These are phyloP conservation scores for Wallacemonas rigidus DNA, from an alignment of 208 protist genomes.

Conservation along the genomic window DNA sequence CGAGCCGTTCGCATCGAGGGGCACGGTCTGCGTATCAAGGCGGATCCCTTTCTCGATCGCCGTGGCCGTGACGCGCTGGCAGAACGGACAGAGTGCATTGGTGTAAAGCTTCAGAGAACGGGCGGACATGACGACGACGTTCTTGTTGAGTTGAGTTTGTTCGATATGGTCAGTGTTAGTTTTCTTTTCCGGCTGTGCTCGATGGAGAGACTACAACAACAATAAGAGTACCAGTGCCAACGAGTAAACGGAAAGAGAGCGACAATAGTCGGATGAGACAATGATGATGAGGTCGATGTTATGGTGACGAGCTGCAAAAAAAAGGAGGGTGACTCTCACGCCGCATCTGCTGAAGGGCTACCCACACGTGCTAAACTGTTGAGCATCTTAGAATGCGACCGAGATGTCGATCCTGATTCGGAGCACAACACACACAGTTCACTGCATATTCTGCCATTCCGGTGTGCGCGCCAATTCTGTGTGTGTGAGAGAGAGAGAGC, in stretches of 20 bases:
- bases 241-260: not conserved
- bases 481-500: not conserved
- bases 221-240: not conserved
- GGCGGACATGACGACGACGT: not conserved
- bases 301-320: too few relatives aligned
- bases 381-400: too few relatives aligned
- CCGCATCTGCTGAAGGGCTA: too few relatives aligned
- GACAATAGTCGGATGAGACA: not conserved
- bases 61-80: slow-evolving; percentile 11
- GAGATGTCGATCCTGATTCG: too few relatives aligned
- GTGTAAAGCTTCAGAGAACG: slow-evolving; percentile 19
- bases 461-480: too few relatives aligned
- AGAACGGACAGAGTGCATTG: slow-evolving; percentile 18
- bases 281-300: too few relatives aligned
- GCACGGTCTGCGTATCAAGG: slow-evolving; percentile 5
- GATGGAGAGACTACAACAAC: not conserved
- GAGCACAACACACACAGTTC: too few relatives aligned
- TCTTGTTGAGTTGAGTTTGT: too few relatives aligned
- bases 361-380: too few relatives aligned
- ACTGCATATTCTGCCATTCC: too few relatives aligned
- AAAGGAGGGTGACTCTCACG: too few relatives aligned
- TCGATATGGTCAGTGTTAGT: not conserved
- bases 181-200: not conserved
- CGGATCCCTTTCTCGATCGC: slow-evolving; percentile 11
- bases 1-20: not conserved